Conservation (phyloP, 495 filamentous ascomycete species). For the Cercophora newfieldiana region DNA sequence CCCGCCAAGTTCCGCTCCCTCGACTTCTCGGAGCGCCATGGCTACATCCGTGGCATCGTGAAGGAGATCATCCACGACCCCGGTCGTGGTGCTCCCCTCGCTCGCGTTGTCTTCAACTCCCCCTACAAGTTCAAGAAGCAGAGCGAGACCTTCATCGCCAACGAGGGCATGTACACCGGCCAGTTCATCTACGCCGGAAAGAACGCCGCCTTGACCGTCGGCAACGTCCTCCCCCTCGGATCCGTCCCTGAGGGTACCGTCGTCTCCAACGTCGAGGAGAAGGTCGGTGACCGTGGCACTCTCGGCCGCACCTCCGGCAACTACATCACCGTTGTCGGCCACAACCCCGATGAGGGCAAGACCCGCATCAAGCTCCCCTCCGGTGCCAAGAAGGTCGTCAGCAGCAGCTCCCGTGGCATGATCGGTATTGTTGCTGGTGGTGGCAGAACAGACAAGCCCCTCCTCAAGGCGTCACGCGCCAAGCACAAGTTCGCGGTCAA, state of each 20-base stretch:
- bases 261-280: constrained; percentile 98
- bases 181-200: constrained; percentile 99
- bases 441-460: constrained; percentile 98
- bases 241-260: constrained; percentile 98
- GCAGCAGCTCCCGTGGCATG: constrained; percentile 91
- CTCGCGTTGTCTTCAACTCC: constrained; percentile 93
- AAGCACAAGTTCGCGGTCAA: constrained; percentile 99
- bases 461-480: constrained; percentile 97
- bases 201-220: constrained; percentile 91
- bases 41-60: constrained; percentile 93
- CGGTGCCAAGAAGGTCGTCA: constrained; percentile 98
- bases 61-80: constrained; percentile 99
- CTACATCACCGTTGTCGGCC: constrained; percentile 98
- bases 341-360: constrained; percentile 99
- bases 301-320: constrained; percentile 96
- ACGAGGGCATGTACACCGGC: constrained; percentile 99
- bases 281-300: constrained; percentile 92
- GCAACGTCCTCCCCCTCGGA: constrained; percentile 92
- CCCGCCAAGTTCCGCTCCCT: constrained; percentile 85
- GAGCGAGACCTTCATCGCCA: constrained; percentile 98
- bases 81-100: constrained; percentile 95
- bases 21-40: constrained; percentile 94
- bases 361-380: constrained; percentile 98
- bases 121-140: constrained; percentile 84
- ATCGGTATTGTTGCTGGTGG: constrained; percentile 99